phyloP scores from a whole-genome alignment of 1,139 yeast genomes.

The Kodamaea plutei region DNA sequence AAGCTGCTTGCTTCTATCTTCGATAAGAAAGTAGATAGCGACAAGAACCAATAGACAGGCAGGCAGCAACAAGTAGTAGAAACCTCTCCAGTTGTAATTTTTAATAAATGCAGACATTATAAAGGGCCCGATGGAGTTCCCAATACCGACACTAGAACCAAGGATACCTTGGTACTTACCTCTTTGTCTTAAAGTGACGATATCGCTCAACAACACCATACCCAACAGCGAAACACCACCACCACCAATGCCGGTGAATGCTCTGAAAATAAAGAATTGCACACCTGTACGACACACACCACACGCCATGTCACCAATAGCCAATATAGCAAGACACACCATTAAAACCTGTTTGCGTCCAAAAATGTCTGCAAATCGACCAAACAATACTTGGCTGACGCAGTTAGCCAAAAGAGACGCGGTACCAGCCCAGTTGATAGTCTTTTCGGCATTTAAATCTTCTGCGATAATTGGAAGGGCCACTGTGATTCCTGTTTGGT shows the following conservation, averaged over 20 bases:
- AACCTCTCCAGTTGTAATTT: slow-evolving; percentile 46
- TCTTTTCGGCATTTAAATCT: slow-evolving; percentile 31
- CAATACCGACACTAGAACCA: slow-evolving; percentile 49
- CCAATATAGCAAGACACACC: slow-evolving; percentile 30
- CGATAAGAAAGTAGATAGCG: slow-evolving; percentile 23
- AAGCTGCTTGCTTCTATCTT: slow-evolving; percentile 21
- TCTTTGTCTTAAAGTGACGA: slow-evolving; percentile 38
- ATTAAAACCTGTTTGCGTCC: slow-evolving; percentile 42
- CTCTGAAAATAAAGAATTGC: slow-evolving; percentile 39
- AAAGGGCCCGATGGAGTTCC: slow-evolving; percentile 55
- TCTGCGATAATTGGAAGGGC: slow-evolving; percentile 39
- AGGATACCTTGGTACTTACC: slow-evolving; percentile 46
- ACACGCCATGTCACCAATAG: slow-evolving; percentile 39
- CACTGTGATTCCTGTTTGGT: slow-evolving; percentile 41
- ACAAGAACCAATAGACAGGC: slow-evolving; percentile 28
- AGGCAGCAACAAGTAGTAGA: slow-evolving; percentile 46
- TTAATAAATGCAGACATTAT: slow-evolving; percentile 50
- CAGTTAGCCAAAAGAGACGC: slow-evolving; percentile 45
- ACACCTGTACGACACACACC: slow-evolving; percentile 37
- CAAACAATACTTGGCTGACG: slow-evolving; percentile 40
- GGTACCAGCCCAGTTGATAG: slow-evolving; percentile 48
- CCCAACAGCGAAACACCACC: slow-evolving; percentile 42
- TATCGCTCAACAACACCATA: slow-evolving; percentile 43
- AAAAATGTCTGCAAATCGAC: slow-evolving; percentile 41
- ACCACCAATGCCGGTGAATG: slow-evolving; percentile 41